Percentiles rank a stretch among this genome's conserved stretches.
Conservation (phyloP, 192 early-diverging fungal species). For the Backusella mclennaniae region DNA sequence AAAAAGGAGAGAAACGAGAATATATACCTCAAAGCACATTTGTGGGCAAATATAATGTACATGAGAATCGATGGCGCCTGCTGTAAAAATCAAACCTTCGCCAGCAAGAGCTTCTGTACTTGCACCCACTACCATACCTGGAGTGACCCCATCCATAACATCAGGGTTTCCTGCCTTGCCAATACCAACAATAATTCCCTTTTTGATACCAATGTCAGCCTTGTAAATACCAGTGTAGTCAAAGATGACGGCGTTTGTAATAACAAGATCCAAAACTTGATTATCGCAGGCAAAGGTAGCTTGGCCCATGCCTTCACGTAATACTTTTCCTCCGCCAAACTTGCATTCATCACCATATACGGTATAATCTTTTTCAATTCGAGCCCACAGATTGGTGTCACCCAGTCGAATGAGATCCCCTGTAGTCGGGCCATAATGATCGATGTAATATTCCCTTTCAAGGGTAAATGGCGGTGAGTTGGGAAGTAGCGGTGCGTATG, state of each 20-base stretch:
- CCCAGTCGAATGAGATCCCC: constrained; percentile 87
- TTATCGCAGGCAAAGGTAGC: constrained; percentile 54
- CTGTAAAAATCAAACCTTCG: constrained; percentile 89
- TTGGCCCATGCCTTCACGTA: constrained; percentile 96
- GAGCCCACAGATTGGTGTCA: constrained; percentile 78
- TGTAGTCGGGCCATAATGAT: constrained; percentile 91
- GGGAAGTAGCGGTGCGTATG: constrained; percentile 48
- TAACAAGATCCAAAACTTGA: constrained; percentile 87
- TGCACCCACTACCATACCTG: constrained; percentile 84
- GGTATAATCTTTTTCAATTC: constrained; percentile 88
- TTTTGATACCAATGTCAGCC: constrained; percentile 93
- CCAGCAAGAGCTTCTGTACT: constrained; percentile 89
- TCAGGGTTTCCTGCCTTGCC: constrained; percentile 97
- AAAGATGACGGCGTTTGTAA: constrained; percentile 90
- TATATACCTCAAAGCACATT: constrained; percentile 67
- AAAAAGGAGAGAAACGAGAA: constrained; percentile 13
- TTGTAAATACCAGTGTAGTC: constrained; percentile 96
- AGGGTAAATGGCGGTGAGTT: constrained; percentile 62
- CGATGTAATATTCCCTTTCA: constrained; percentile 77
- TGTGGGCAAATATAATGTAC: constrained; percentile 96
- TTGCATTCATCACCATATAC: constrained; percentile 95
- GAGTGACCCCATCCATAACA: constrained; percentile 89
- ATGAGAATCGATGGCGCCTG: constrained; percentile 91
- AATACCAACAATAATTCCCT: constrained; percentile 82
- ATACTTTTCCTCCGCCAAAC: constrained; percentile 92